phyloP scores from a whole-genome alignment of 2,329 filamentous ascomycete species.

The Neonectria sp. region DNA sequence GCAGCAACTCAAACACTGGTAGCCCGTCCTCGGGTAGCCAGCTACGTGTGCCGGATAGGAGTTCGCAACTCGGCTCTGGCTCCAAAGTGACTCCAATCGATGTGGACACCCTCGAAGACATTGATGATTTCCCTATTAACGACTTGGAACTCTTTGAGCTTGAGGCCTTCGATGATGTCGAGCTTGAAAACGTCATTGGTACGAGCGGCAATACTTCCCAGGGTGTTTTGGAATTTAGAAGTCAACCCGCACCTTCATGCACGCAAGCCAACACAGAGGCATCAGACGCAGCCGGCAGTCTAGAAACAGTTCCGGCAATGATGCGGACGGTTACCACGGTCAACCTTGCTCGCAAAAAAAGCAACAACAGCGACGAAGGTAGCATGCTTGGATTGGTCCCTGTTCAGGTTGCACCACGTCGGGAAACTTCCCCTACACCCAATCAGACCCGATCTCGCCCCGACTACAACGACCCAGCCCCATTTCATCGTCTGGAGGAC shows the following conservation, averaged over 20 bases:
- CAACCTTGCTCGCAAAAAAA: conserved; percentile 52
- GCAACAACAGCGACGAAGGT: conserved; percentile 50
- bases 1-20: conserved; percentile 4
- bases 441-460: conserved; percentile 19
- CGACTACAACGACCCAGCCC: conserved; percentile 17
- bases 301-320: conserved; percentile 24
- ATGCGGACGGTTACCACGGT: conserved; percentile 51
- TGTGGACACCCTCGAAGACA: neutral
- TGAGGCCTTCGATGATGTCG: conserved; percentile 27
- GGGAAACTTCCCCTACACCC: conserved; percentile 15
- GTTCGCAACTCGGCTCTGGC: neutral
- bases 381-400: conserved; percentile 36
- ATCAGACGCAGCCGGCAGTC: conserved; percentile 3
- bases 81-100: neutral
- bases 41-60: neutral
- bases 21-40: neutral
- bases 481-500: conserved; percentile 36
- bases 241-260: neutral
- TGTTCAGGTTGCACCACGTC: conserved; percentile 45
- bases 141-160: conserved; percentile 32
- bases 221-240: neutral
- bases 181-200: conserved; percentile 22
- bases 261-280: conserved; percentile 4
- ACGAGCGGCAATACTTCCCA: neutral
- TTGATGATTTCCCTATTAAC: conserved; percentile 12